Base-by-base conservation (phyloP, 495 filamentous ascomycete genomes). In the Aspergillus wentii region DNA sequence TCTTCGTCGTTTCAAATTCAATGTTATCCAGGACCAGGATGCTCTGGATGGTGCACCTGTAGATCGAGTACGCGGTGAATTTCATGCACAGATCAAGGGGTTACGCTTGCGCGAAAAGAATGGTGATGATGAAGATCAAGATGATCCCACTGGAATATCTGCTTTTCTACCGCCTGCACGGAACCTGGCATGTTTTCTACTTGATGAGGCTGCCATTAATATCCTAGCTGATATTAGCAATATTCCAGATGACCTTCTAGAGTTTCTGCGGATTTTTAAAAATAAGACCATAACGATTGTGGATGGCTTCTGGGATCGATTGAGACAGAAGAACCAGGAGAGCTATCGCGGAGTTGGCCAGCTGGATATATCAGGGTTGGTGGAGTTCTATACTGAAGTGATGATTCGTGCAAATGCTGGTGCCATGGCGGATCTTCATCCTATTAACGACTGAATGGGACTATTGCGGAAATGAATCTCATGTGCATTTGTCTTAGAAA, bases 201-300 rank as follows among this genome's bases (percentile, higher is more conserved):
- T 26, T 5, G 33, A 36, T 56, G 25, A 41, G 38, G n/a, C 37
- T 11, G 28, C 26, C 9, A 18, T 40, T 20, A n/a, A 26, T 14
- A 30, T 20, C 5, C 14, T 40, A 8, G 27, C 37, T 15, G 17
- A 40, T 20, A 17, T 25, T 30, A 34, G 32, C 26, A 6, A n/a
- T n/a, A 19, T 40, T 29, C 26, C 32, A 17, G 17, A 19, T 11
- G n/a, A 35, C 14, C 10, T 20, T 13, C 8, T 17, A 20, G 16
- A 35, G 7, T 8, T 8, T 20, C n/a, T 3, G 8, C 15, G 20
- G 16, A 20, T 8, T 8, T 19, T 35, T 17, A 35, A 20, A n/a
- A 13, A 35, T 32, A 8, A 7, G 22, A 25, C 22, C 10, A 25
- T 25, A 5, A 25, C 5, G 10, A 10, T 10, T 10, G 22, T 25